Evolutionary conservation across 108 stramenopile species (phyloP), one percentile per base, ranked within the genome.

Genomic region (Nitzschia sp.): DNA sequence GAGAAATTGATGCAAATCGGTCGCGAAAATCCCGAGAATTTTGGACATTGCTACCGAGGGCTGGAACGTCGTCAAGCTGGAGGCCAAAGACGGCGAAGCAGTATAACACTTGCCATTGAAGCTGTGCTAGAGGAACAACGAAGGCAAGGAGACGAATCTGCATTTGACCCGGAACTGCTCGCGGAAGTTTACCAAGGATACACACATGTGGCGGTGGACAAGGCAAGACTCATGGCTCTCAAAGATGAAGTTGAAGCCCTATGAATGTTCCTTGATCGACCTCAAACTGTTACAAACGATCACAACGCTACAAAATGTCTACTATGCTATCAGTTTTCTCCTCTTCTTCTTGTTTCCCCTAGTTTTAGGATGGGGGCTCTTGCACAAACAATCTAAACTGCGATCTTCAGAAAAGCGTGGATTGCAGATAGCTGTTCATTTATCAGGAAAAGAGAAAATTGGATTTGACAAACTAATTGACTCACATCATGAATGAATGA

Each of bases 41-140:
- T 44, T 62, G 61, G 61, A 20, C 61, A 62, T 19, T 62, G 61
- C 41, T 62, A 44, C 21, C 41, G 61, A 10, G 61, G 61, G 7
- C 21, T 62, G 61, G 61, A 62, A 46, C 41, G 61, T 43, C 25
- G 14, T 10, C 8, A 37, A 15, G 41, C 42, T 5, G 21, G 8
- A n/a, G 7, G 43, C 1, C n/a, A 46, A 12, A 15, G 40, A 43
- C 61, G 61, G 22, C 42, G 43, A 0, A n/a, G 24, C 41, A 43
- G 22, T 3, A 43, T 22, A 2, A 17, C 8, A 17, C n/a, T 8
- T 22, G 61, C 61, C 3, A 43, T 24, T 46, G 11, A 17, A 10
- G 43, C 61, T 25, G 61, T 62, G 8, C 8, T 62, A 2, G 61
- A 62, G 10, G 61, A 62, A 46, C 61, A 62, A 44, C 14, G 24